Conservation (phyloP, 768 basidiomycete genomes). For the Glaciozyma antarctica region DNA sequence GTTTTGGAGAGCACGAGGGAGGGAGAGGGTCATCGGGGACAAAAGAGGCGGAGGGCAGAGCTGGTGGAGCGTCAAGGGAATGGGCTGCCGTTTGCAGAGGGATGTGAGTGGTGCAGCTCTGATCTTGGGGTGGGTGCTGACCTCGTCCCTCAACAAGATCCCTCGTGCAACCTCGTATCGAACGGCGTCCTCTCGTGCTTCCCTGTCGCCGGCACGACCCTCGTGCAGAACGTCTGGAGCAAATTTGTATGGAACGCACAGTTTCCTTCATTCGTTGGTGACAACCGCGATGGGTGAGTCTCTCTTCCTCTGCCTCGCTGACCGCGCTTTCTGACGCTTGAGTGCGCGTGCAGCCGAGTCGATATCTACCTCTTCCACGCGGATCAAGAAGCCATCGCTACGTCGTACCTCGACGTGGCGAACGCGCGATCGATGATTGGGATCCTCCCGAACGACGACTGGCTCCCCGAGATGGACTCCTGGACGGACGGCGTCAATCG, state of each 20-base stretch:
- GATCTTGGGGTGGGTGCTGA: not conserved
- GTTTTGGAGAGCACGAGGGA: too few species aligned
- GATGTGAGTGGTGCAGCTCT: not conserved
- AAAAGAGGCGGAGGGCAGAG: too few species aligned
- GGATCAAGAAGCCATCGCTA: constrained; percentile 51
- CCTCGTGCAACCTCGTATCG: constrained; percentile 42
- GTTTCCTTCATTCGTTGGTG: constrained; percentile 24
- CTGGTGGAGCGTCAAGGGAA: not conserved
- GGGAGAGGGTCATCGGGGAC: too few species aligned
- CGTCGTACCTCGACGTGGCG: constrained; percentile 44
- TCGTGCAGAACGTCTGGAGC: constrained; percentile 66
- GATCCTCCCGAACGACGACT: constrained; percentile 53
- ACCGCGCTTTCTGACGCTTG: not conserved
- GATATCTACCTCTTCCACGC: constrained; percentile 70
- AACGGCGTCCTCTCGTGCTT: constrained; percentile 72
- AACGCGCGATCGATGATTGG: constrained; percentile 50
- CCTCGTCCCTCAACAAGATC: constrained; percentile 31
- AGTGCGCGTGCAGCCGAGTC: constrained; percentile 47
- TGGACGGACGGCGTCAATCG: constrained; percentile 47
- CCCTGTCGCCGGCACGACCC: constrained; percentile 49
- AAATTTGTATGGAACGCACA: constrained; percentile 46
- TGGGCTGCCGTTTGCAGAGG: constrained; percentile 16
- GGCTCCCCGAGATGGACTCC: constrained; percentile 53
- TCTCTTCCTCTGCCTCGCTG: constrained; percentile 42
- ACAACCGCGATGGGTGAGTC: constrained; percentile 13